Evolutionary conservation across 2,329 filamentous ascomycete species (phyloP), one percentile per base, ranked within the genome.

Genomic region (Xenosphaeropsis pyriputrescens): DNA sequence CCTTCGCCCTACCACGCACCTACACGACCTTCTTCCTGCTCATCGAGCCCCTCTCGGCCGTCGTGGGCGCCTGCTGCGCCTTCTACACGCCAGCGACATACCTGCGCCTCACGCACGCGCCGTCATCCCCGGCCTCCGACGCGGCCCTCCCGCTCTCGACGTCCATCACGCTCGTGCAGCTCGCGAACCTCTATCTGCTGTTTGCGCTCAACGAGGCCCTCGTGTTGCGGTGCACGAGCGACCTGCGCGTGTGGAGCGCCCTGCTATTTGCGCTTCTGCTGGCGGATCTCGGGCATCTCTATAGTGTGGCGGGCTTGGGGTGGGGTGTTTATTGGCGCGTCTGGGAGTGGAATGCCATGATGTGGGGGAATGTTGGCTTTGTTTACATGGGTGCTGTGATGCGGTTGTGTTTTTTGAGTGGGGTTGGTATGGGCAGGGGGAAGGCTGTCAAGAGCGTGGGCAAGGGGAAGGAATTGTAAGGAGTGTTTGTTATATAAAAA

Each of bases 181-280:
- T 89, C 22, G 79, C 79, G 32, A 88, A 85, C 57, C 64, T 88
- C 44, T 89, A 88, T 59, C 57, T 88, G 30, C 70, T 83, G 41
- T 84, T 88, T 56, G 74, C 79, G 39, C 58, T 89, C 50, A 85
- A 81, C 59, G 82, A 91, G 59, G 80, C 79, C 2, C 59, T 85
- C 17, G 76, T 89, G 11, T 66, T 89, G 45, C 75, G 84, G 32
- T 66, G 71, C 13, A 84, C 82, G 6, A 61, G 62, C 36, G 76
- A 86, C 58, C 51, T 78, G 26, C 63, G 65, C 17, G 81, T 89
- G 40, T 89, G 83, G 83, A 67, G 62, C 45, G 65, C 71, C 1
- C 64, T 88, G 18, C 61, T 88, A 4, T 59, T 79, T 34, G 75
- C 70, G 29, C 60, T 88, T 41, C 65, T 88, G 22, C 54, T 88